Evolutionary conservation across 2,329 filamentous ascomycete species (phyloP).

Genomic region (Cordyceps militaris): DNA sequence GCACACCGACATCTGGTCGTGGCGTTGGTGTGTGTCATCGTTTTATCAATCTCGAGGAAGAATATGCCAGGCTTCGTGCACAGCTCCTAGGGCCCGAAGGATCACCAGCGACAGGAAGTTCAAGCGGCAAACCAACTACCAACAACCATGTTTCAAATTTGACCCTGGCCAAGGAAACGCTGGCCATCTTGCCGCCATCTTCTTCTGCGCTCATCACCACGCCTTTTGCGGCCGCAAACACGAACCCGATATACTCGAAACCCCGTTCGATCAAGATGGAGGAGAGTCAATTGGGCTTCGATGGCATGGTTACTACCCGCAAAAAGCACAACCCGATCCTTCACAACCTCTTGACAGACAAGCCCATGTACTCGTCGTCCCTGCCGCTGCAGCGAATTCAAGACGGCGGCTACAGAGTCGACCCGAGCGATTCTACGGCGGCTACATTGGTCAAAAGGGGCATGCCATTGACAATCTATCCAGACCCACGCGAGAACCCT

Average conservation of each 20-base stretch:
- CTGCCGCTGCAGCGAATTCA: constrained; percentile 64
- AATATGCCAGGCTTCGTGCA: constrained; percentile 62
- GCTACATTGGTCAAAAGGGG: constrained; percentile 87
- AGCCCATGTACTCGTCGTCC: constrained; percentile 86
- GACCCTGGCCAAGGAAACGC: constrained; percentile 58
- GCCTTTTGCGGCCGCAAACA: constrained; percentile 66
- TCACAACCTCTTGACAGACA: constrained; percentile 92
- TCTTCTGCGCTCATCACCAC: constrained; percentile 88
- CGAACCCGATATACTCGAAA: constrained; percentile 29
- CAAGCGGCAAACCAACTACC: constrained; percentile 20
- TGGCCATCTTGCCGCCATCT: constrained; percentile 71
- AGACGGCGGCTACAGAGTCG: constrained; percentile 27
- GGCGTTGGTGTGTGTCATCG: constrained; percentile 29
- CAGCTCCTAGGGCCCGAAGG: constrained; percentile 43
- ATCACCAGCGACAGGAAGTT: constrained; percentile 26
- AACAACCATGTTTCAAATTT: constrained; percentile 62
- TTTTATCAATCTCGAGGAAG: constrained; percentile 91
- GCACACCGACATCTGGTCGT: constrained; percentile 59
- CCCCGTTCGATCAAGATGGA: constrained; percentile 30
- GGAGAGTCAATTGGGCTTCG: constrained; percentile 44
- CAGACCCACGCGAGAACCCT: constrained; percentile 59
- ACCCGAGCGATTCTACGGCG: constrained; percentile 24
- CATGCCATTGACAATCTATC: constrained; percentile 80
- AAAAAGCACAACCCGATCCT: constrained; percentile 73
- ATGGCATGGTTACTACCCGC: constrained; percentile 47